Conservation (phyloP, 108 stramenopile species). For the Seminavis robusta region DNA sequence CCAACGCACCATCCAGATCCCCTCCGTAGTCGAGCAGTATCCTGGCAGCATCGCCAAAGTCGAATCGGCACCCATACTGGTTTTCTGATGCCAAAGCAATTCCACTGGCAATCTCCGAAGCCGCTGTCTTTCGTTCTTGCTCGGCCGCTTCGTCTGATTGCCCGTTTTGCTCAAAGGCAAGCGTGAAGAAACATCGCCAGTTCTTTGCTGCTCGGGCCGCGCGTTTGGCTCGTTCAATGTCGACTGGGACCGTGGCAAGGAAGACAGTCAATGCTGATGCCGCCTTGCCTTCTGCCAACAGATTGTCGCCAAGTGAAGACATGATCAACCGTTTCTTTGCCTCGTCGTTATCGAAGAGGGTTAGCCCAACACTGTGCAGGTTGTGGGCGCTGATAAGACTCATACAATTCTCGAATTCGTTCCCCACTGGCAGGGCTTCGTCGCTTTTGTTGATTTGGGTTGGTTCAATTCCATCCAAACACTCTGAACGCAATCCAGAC, state of each 20-base stretch:
- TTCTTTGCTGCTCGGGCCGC: conserved; percentile 66
- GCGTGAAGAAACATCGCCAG: conserved; percentile 70
- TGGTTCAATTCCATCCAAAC: conserved; percentile 7
- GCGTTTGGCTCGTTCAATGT: conserved; percentile 58
- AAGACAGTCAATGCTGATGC: conserved; percentile 64
- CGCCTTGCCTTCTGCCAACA: conserved; percentile 44
- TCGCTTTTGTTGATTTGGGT: conserved; percentile 10
- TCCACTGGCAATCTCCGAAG: conserved; percentile 6
- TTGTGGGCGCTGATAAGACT: conserved; percentile 63
- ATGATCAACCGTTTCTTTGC: conserved; percentile 37
- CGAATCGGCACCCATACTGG: neutral
- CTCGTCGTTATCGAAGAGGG: conserved; percentile 46
- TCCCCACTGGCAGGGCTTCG: conserved; percentile 11
- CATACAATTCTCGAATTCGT: conserved; percentile 57
- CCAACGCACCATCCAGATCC: conserved; percentile 63
- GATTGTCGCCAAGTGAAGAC: conserved; percentile 55
- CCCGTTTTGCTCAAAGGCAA: neutral
- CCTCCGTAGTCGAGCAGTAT: conserved; percentile 76
- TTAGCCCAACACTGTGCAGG: conserved; percentile 54
- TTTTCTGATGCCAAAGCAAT: neutral
- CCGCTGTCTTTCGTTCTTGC: no score
- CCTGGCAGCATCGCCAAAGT: conserved; percentile 58
- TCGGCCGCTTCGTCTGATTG: neutral
- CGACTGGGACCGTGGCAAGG: conserved; percentile 48
- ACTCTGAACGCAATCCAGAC: conserved; percentile 22